Conservation (phyloP, 2,329 filamentous ascomycete genomes). For the Cercospora sesami region DNA sequence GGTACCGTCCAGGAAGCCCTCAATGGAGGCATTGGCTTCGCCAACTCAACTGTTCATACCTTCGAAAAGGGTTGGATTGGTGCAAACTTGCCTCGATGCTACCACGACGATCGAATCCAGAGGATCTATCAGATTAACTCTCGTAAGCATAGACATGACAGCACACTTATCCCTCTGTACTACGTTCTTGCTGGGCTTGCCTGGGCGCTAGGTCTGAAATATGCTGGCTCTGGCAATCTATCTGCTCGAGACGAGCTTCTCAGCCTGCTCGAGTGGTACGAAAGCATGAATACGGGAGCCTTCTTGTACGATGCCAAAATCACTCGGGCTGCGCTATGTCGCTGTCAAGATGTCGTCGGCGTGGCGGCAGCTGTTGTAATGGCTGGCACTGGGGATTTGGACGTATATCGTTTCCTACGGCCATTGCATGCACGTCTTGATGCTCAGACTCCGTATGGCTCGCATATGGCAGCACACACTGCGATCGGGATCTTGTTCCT, state of each 20-base stretch:
- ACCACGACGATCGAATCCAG: slow-evolving; percentile 53
- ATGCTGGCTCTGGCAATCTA: slow-evolving; percentile 55
- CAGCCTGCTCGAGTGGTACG: slow-evolving; percentile 68
- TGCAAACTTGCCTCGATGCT: slow-evolving; percentile 68
- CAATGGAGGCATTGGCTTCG: neutral
- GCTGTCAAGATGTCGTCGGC: slow-evolving; percentile 86
- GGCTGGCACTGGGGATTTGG: slow-evolving; percentile 90
- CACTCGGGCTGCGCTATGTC: slow-evolving; percentile 76
- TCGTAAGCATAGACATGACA: slow-evolving; percentile 56
- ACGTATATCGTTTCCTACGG: slow-evolving; percentile 79
- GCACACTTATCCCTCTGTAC: slow-evolving; percentile 85
- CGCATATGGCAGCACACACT: slow-evolving; percentile 87
- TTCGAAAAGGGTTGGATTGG: slow-evolving; percentile 63
- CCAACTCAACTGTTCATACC: neutral
- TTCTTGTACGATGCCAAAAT: slow-evolving; percentile 77
- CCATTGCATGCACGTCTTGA: slow-evolving; percentile 86
- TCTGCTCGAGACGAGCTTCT: slow-evolving; percentile 78
- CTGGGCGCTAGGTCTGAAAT: slow-evolving; percentile 59
- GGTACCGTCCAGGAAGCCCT: neutral
- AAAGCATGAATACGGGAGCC: slow-evolving; percentile 29
- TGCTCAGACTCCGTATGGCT: slow-evolving; percentile 82
- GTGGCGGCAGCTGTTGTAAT: slow-evolving; percentile 84
- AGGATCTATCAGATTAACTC: slow-evolving; percentile 52
- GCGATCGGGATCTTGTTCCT: slow-evolving; percentile 89
- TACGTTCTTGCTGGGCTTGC: slow-evolving; percentile 88